Percentiles rank a stretch among this genome's conserved stretches.
Conservation (phyloP, 2,329 filamentous ascomycete genomes). For the Colletotrichum tropicale region DNA sequence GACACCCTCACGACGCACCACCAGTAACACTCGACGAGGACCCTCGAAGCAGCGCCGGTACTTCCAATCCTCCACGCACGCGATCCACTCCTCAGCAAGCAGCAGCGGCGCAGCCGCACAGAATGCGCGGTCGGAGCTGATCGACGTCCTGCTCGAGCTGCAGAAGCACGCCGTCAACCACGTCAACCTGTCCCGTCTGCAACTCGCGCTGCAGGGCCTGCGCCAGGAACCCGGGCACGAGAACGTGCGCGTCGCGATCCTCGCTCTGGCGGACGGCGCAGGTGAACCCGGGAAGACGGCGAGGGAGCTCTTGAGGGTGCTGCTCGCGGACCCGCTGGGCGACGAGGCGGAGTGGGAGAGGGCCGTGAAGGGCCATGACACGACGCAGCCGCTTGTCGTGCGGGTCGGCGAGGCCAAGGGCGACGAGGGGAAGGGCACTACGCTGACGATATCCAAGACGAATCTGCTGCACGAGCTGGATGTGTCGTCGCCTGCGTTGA, state of each 20-base stretch:
- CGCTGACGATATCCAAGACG: conserved; percentile 25
- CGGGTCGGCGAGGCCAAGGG: conserved; percentile 35
- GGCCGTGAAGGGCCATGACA: conserved; percentile 57
- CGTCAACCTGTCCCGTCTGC: conserved; percentile 71
- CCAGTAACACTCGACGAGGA: not conserved
- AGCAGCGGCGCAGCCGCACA: not conserved
- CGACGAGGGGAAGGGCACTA: not conserved
- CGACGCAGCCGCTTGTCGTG: conserved; percentile 65
- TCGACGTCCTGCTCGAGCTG: conserved; percentile 63
- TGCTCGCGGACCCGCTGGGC: conserved; percentile 73
- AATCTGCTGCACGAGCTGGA: conserved; percentile 61
- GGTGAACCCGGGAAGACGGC: conserved; percentile 51
- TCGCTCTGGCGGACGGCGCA: conserved; percentile 48
- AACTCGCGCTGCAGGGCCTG: conserved; percentile 72
- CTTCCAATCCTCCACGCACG: conserved; percentile 8
- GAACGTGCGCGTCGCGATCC: conserved; percentile 62
- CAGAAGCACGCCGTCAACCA: conserved; percentile 65
- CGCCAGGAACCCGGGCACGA: conserved; percentile 61
- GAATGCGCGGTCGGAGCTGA: conserved; percentile 57
- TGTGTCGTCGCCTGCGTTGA: conserved; percentile 66
- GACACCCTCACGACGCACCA: not conserved
- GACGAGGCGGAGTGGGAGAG: conserved; percentile 70
- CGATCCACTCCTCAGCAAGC: not conserved
- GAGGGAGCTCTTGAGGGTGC: conserved; percentile 68
- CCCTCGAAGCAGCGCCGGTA: conserved; percentile 22